A percentile compares a stretch with the other conserved stretches of the same genome.
Conservation (phyloP, 164 flowering plant species). For the Berberis vulgaris region DNA sequence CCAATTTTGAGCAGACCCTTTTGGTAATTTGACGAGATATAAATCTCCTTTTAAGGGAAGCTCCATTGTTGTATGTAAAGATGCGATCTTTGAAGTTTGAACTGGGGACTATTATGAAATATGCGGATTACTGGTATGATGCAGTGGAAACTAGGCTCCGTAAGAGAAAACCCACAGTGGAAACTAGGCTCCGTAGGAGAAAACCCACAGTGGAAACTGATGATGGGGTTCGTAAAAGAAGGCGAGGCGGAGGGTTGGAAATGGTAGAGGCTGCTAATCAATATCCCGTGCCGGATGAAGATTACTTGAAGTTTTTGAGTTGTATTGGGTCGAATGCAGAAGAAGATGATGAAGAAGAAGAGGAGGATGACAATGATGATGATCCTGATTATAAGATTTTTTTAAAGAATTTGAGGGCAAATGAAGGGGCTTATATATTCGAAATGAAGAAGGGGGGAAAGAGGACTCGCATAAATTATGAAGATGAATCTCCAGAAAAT, state of each 20-base stretch:
- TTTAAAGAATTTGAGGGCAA: too few relatives aligned
- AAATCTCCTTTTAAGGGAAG: too few relatives aligned
- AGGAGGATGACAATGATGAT: neutral
- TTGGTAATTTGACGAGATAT: too few relatives aligned
- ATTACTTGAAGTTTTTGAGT: neutral
- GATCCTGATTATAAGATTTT: neutral
- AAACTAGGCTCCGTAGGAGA: too few relatives aligned
- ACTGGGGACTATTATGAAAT: too few relatives aligned
- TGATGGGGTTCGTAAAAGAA: neutral
- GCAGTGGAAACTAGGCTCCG: too few relatives aligned
- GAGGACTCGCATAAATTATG: neutral
- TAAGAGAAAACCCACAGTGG: neutral
- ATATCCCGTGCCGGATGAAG: neutral
- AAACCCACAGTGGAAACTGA: neutral
- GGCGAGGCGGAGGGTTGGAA: neutral
- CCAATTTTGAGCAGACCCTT: too few relatives aligned
- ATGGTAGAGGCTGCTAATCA: neutral
- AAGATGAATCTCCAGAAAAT: neutral
- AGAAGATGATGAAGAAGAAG: neutral
- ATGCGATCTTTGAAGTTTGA: too few relatives aligned
- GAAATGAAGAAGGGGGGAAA: neutral
- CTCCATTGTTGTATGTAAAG: too few relatives aligned
- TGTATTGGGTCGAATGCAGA: neutral
- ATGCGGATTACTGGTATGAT: too few relatives aligned
- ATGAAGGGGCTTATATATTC: neutral